Percentiles rank a stretch among this genome's conserved stretches.
Evolutionary conservation across 495 filamentous ascomycete genomes (phyloP).

Genomic region (Daldinia vernicosa): DNA sequence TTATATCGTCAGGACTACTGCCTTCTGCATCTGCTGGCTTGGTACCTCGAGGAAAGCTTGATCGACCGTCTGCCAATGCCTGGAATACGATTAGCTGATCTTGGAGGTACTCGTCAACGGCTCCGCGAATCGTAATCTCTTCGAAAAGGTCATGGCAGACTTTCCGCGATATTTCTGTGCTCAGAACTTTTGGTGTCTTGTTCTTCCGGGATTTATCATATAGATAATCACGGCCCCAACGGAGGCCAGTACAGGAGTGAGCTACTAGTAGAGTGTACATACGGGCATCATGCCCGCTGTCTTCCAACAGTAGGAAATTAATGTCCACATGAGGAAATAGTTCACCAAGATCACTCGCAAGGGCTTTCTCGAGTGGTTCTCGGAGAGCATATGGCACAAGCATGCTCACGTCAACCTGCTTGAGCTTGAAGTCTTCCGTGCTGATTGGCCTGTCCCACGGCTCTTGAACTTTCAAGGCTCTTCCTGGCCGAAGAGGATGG

Average conservation of each 20-base stretch:
- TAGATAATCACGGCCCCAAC: slow-evolving; percentile 73
- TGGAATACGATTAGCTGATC: slow-evolving; percentile 88
- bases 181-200: slow-evolving; percentile 51
- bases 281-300: slow-evolving; percentile 66
- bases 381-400: slow-evolving; percentile 58
- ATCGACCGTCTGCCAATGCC: slow-evolving; percentile 68
- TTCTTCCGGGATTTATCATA: slow-evolving; percentile 55
- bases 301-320: slow-evolving; percentile 62
- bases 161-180: slow-evolving; percentile 52
- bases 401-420: slow-evolving; percentile 69
- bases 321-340: slow-evolving; percentile 59
- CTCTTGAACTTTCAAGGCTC: slow-evolving; percentile 57
- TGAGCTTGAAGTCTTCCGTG: slow-evolving; percentile 52
- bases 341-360: slow-evolving; percentile 48
- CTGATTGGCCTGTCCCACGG: slow-evolving; percentile 41
- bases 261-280: slow-evolving; percentile 80
- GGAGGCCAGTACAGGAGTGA: slow-evolving; percentile 66
- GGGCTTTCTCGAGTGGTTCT: slow-evolving; percentile 48
- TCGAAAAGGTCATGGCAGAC: slow-evolving; percentile 67
- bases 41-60: slow-evolving; percentile 47
- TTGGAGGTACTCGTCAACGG: slow-evolving; percentile 75
- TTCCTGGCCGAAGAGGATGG: slow-evolving; percentile 57
- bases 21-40: slow-evolving; percentile 4
- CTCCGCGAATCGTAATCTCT: slow-evolving; percentile 64
- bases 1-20: background rate